Conservation (phyloP, 805 yeast species). For the Nakazawaea wickerhamii region DNA sequence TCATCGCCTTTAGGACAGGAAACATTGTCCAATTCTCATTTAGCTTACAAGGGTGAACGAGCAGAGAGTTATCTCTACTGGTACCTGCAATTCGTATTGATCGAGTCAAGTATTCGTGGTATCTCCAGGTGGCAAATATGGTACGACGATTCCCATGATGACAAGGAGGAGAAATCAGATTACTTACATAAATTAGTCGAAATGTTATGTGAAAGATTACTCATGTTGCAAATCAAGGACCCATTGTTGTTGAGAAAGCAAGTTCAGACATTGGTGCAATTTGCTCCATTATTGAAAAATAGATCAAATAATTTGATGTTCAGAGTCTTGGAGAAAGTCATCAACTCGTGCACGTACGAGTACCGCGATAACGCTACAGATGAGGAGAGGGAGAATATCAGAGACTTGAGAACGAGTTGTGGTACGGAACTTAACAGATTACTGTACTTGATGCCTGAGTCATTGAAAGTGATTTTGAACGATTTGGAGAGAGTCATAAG, state of each 20-base stretch:
- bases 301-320: slow-evolving; percentile 64
- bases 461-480: slow-evolving; percentile 70
- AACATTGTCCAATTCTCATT: slow-evolving; percentile 48
- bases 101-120: slow-evolving; percentile 88
- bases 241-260: slow-evolving; percentile 80
- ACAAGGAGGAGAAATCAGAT: slow-evolving; percentile 46
- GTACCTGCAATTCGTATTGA: slow-evolving; percentile 74
- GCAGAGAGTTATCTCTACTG: slow-evolving; percentile 71
- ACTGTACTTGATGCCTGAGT: slow-evolving; percentile 92
- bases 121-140: slow-evolving; percentile 93
- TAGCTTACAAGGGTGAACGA: slow-evolving; percentile 50
- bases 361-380: slow-evolving; percentile 64
- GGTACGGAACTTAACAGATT: slow-evolving; percentile 92
- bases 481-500: slow-evolving; percentile 82
- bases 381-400: slow-evolving; percentile 71
- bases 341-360: slow-evolving; percentile 78
- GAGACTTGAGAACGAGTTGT: slow-evolving; percentile 85
- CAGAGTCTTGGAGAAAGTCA: slow-evolving; percentile 76
- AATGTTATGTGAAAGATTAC: slow-evolving; percentile 63
- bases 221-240: slow-evolving; percentile 70
- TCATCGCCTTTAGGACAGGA: slow-evolving; percentile 61
- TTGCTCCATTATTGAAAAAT: slow-evolving; percentile 83
- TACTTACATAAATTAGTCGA: slow-evolving; percentile 54
- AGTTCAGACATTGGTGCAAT: slow-evolving; percentile 89
- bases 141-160: slow-evolving; percentile 58